A percentile compares a stretch with the other conserved stretches of the same genome.
phyloP scores from a whole-genome alignment of 1,284 basidiomycete species.

The Leccinum cinnamomeum region DNA sequence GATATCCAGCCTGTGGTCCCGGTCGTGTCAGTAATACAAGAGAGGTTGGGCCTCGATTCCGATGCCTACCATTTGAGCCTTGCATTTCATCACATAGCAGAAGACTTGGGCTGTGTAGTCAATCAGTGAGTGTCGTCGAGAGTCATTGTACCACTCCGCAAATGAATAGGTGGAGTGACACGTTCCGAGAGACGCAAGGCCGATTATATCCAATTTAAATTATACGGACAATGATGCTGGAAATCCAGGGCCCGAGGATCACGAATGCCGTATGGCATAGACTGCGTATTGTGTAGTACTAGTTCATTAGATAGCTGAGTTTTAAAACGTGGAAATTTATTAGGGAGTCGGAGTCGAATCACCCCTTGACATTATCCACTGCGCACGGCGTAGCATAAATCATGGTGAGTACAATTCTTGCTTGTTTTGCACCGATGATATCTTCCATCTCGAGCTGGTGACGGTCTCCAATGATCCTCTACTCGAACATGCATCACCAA shows the following conservation, averaged over 20 bases:
- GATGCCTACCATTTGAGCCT: background rate
- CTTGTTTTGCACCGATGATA: slow-evolving; percentile 53
- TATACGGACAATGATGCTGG: no score
- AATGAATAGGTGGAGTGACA: background rate
- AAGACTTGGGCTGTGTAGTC: background rate
- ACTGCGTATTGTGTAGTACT: no score
- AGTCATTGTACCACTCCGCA: background rate
- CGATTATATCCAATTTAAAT: no score
- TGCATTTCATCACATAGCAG: background rate
- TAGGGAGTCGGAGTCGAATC: slow-evolving; percentile 1
- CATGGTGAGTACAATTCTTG: slow-evolving; percentile 23
- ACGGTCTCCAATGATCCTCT: slow-evolving; percentile 61
- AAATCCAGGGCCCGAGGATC: no score
- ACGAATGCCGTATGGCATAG: no score
- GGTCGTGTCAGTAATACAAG: background rate
- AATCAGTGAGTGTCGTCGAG: background rate
- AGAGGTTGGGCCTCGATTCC: no score
- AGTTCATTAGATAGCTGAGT: background rate
- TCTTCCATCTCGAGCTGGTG: slow-evolving; percentile 67
- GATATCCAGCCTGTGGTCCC: background rate
- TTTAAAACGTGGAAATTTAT: background rate
- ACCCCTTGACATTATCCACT: background rate
- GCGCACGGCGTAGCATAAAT: background rate
- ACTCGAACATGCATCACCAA: slow-evolving; percentile 84
- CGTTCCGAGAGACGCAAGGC: background rate